phyloP scores from a whole-genome alignment of 2,329 filamentous ascomycete species.

The Colletotrichum sp. region DNA sequence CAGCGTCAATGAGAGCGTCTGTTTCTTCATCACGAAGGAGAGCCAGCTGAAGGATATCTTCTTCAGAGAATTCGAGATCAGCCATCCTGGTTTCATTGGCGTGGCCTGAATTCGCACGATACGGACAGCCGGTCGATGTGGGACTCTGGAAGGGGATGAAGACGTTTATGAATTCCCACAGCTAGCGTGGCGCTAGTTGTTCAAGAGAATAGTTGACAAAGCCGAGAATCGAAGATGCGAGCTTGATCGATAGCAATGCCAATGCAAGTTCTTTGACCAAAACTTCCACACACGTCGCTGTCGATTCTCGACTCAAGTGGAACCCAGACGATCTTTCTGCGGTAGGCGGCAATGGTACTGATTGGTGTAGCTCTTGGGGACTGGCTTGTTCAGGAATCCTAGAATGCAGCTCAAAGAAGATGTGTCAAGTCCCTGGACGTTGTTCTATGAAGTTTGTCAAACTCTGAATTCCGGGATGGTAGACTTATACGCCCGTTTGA shows the following conservation, averaged over 20 bases:
- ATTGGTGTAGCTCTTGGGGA: neutral
- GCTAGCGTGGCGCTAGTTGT: neutral
- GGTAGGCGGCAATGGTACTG: neutral
- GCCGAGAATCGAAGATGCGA: neutral
- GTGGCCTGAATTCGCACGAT: neutral
- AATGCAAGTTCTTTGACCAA: neutral
- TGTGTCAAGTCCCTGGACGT: neutral
- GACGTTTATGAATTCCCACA: neutral
- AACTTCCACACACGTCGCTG: neutral
- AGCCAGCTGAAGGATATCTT: slow-evolving; percentile 30
- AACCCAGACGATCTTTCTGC: neutral
- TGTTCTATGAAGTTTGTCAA: neutral
- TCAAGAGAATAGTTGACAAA: neutral
- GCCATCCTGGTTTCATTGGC: neutral
- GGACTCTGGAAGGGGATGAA: neutral
- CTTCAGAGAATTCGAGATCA: slow-evolving; percentile 21
- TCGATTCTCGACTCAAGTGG: neutral
- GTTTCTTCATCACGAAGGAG: slow-evolving; percentile 32
- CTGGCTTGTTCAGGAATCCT: neutral
- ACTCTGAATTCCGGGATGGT: neutral
- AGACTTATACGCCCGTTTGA: neutral
- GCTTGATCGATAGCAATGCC: neutral
- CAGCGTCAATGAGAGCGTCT: slow-evolving; percentile 28
- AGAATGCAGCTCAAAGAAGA: neutral
- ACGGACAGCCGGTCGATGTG: neutral